Conservation (phyloP, 2,329 filamentous ascomycete genomes). For the Daldinia sp. region DNA sequence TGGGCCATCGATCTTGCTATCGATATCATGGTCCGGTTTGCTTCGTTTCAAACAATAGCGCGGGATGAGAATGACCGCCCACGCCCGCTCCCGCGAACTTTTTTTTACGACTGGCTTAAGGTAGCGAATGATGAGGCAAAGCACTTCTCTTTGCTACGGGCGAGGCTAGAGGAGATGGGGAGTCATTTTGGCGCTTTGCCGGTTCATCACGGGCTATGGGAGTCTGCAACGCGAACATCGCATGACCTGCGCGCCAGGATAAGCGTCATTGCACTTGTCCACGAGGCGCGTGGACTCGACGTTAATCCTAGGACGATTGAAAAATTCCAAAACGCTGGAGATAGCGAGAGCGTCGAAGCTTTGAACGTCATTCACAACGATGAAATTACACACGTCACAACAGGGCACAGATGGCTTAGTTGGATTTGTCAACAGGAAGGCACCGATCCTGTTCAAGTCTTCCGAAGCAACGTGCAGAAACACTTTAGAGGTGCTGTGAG, state of each 20-base stretch:
- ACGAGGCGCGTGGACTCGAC: slow-evolving; percentile 56
- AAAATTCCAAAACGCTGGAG: slow-evolving; percentile 53
- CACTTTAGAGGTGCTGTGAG: slow-evolving; percentile 54
- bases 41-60: slow-evolving; percentile 51
- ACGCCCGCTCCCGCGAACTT: slow-evolving; percentile 52
- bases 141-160: slow-evolving; percentile 56
- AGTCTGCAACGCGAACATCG: slow-evolving; percentile 53
- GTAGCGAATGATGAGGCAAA: slow-evolving; percentile 58
- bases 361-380: slow-evolving; percentile 57
- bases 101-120: slow-evolving; percentile 58
- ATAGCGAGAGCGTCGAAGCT: slow-evolving; percentile 52
- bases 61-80: slow-evolving; percentile 25
- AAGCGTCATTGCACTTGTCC: slow-evolving; percentile 57
- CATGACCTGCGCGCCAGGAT: slow-evolving; percentile 56
- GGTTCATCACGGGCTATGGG: slow-evolving; percentile 56
- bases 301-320: slow-evolving; percentile 58
- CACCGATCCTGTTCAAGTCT: slow-evolving; percentile 55
- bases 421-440: slow-evolving; percentile 57
- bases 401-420: slow-evolving; percentile 56
- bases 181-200: slow-evolving; percentile 55
- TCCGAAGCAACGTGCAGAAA: slow-evolving; percentile 52
- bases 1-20: slow-evolving; percentile 59
- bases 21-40: slow-evolving; percentile 57
- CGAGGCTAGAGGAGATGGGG: slow-evolving; percentile 54
- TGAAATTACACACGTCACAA: slow-evolving; percentile 58